Conservation (phyloP, 306 rosid genomes). For the Gastrolobium bilobum region DNA sequence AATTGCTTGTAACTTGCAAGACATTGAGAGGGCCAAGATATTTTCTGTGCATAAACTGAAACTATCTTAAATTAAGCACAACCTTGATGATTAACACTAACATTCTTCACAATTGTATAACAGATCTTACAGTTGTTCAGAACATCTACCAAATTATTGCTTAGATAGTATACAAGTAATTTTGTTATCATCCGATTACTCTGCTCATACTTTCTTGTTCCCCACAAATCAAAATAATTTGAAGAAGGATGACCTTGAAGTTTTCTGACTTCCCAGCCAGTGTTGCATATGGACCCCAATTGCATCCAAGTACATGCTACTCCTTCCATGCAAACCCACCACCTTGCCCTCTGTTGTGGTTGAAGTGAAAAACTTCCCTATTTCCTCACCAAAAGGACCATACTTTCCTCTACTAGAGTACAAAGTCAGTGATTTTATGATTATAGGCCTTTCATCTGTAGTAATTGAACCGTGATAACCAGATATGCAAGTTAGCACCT, state of each 20-base stretch:
- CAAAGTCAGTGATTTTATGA: slow-evolving; percentile 79
- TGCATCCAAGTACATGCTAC: slow-evolving; percentile 91
- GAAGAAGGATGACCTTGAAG: slow-evolving; percentile 67
- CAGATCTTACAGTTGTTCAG: not conserved
- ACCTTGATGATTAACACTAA: not conserved
- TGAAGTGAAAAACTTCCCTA: slow-evolving; percentile 90
- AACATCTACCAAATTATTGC: slow-evolving; percentile 22
- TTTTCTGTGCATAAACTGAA: not conserved
- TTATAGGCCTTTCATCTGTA: slow-evolving; percentile 57
- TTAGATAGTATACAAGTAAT: slow-evolving; percentile 38
- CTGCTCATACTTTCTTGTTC: slow-evolving; percentile 7
- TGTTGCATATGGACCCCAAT: slow-evolving; percentile 96
- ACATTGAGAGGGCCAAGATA: not conserved
- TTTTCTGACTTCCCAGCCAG: slow-evolving; percentile 85
- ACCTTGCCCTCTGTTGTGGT: slow-evolving; percentile 87
- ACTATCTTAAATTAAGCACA: not conserved
- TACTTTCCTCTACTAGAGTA: slow-evolving; percentile 80
- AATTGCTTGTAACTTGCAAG: not conserved
- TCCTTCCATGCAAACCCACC: slow-evolving; percentile 90
- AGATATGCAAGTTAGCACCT: slow-evolving; percentile 76
- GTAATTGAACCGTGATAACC: slow-evolving; percentile 75
- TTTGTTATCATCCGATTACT: not conserved
- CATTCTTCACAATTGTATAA: not conserved
- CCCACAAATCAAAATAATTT: slow-evolving; percentile 62
- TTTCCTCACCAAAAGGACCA: slow-evolving; percentile 92